Evolutionary conservation across 768 basidiomycete genomes (phyloP).

Genomic region (Nevesoporus exiguus): DNA sequence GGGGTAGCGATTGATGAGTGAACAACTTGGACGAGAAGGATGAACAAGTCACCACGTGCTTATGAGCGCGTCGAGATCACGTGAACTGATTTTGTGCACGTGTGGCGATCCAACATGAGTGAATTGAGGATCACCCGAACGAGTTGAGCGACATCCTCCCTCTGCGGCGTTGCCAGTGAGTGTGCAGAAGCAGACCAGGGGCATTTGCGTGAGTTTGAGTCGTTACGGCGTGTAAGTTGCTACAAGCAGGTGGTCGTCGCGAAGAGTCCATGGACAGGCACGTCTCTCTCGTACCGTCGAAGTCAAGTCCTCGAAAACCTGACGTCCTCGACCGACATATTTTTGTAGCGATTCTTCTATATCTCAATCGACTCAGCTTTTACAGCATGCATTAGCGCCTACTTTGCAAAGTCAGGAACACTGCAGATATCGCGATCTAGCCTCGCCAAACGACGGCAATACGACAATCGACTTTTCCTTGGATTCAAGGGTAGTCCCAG

Average conservation of each 20-base stretch:
- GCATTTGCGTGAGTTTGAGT: slow-evolving; percentile 9
- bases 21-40: neutral
- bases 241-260: neutral
- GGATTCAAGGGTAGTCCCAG: slow-evolving; percentile 40
- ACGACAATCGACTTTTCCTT: slow-evolving; percentile 37
- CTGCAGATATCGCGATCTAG: slow-evolving; percentile 4
- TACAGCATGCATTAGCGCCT: slow-evolving; percentile 43
- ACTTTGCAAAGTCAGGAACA: slow-evolving; percentile 17
- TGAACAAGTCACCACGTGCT: slow-evolving; percentile 22
- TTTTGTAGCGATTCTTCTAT: slow-evolving; percentile 40
- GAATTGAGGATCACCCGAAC: too few species aligned
- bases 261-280: slow-evolving; percentile 40
- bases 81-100: slow-evolving; percentile 29
- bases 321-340: slow-evolving; percentile 2
- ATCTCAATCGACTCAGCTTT: slow-evolving; percentile 55
- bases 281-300: slow-evolving; percentile 22
- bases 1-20: slow-evolving; percentile 8
- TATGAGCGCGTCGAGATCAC: slow-evolving; percentile 25
- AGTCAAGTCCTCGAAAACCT: slow-evolving; percentile 7
- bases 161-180: too few species aligned
- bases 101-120: neutral
- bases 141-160: too few species aligned
- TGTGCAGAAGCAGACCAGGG: too few species aligned
- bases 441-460: slow-evolving; percentile 18
- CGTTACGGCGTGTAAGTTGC: neutral